A percentile compares a stretch with the other conserved stretches of the same genome.
These are phyloP conservation scores for Neophaeococcomyces aloes DNA, from an alignment of 2,329 filamentous ascomycete genomes.

Conservation along the genomic window DNA sequence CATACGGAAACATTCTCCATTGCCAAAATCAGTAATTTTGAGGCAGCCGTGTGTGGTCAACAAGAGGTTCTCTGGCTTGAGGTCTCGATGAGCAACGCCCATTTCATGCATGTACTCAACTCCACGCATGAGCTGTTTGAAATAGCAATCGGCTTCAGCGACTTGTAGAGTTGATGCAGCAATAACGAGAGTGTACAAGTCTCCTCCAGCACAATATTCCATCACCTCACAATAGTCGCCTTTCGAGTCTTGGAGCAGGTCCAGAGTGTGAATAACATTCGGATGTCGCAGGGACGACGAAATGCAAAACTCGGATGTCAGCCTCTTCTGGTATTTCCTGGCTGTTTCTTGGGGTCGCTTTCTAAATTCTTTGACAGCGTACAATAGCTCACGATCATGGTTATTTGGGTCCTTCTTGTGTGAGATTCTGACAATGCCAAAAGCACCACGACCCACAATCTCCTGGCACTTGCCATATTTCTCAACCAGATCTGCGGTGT, in stretches of 20 bases:
- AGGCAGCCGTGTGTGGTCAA: constrained; percentile 84
- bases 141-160: constrained; percentile 90
- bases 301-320: constrained; percentile 97
- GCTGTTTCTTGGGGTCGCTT: constrained; percentile 86
- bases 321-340: constrained; percentile 94
- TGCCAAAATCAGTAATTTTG: constrained; percentile 98
- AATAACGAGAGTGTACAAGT: constrained; percentile 86
- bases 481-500: constrained; percentile 71
- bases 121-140: constrained; percentile 98
- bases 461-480: constrained; percentile 99
- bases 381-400: constrained; percentile 70
- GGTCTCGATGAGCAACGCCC: constrained; percentile 91
- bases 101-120: constrained; percentile 99
- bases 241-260: constrained; percentile 89
- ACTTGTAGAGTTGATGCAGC: constrained; percentile 87
- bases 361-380: constrained; percentile 96
- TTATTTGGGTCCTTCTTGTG: constrained; percentile 86
- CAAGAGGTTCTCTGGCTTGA: constrained; percentile 94
- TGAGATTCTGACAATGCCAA: constrained; percentile 93
- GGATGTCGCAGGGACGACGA: constrained; percentile 93
- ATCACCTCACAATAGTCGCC: constrained; percentile 98
- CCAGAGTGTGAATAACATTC: constrained; percentile 95
- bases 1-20: constrained; percentile 98
- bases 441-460: constrained; percentile 87
- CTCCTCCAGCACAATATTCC: constrained; percentile 96